Evolutionary conservation across 2,329 filamentous ascomycete genomes (phyloP).

Genomic region (Sclerotinia sclerotiorum): DNA sequence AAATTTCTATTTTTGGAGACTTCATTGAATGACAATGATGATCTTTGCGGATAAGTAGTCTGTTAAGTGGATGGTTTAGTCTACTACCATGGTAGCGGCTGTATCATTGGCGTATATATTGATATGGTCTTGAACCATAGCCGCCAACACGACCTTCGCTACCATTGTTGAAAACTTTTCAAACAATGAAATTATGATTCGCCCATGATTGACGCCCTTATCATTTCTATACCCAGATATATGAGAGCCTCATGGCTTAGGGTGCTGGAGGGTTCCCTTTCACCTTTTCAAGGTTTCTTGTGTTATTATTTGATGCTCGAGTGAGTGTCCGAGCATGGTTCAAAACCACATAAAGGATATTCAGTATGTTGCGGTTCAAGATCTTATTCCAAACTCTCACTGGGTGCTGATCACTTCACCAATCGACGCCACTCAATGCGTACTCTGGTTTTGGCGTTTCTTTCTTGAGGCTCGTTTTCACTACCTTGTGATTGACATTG

Average conservation of each 20-base stretch:
- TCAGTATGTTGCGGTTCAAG: not conserved
- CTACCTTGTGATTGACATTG: not conserved
- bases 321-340: constrained; percentile 2
- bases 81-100: not conserved
- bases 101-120: not conserved
- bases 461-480: not conserved
- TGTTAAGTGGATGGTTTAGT: not conserved
- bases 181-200: not conserved
- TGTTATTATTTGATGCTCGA: not conserved
- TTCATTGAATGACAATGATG: not conserved
- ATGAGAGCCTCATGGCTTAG: not conserved
- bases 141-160: not conserved
- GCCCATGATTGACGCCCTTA: too few relatives aligned
- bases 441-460: not conserved
- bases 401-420: not conserved
- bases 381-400: too few relatives aligned
- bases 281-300: not conserved
- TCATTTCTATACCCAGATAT: not conserved
- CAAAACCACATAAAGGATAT: not conserved
- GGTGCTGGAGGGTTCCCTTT: not conserved
- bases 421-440: not conserved
- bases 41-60: not conserved
- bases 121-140: not conserved
- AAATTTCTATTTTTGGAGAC: not conserved
- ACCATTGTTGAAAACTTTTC: not conserved